A percentile compares a stretch with the other conserved stretches of the same genome.
These are phyloP conservation scores for Tulasnella sp. DNA, from an alignment of 768 basidiomycete species.

Conservation along the genomic window DNA sequence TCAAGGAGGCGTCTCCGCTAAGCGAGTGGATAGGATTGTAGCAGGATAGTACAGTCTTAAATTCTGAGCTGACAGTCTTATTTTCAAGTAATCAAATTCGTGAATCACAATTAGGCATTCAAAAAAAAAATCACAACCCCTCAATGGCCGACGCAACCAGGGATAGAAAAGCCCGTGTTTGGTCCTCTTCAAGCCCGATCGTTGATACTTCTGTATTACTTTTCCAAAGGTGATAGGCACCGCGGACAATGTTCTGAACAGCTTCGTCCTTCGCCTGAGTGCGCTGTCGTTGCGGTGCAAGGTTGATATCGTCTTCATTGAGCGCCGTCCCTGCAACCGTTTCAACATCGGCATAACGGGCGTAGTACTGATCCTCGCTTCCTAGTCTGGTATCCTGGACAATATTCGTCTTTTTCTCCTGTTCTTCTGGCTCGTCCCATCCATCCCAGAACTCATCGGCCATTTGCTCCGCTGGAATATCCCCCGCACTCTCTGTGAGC, in stretches of 20 bases:
- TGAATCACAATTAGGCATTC: no score
- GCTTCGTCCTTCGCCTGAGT: not conserved
- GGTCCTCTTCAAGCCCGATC: no score
- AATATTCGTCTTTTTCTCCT: not conserved
- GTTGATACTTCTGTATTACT: no score
- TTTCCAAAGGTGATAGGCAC: not conserved
- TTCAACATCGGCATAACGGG: constrained; percentile 2
- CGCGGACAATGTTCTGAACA: not conserved
- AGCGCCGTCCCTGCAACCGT: not conserved
- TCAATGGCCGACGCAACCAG: no score
- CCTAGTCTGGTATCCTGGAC: not conserved
- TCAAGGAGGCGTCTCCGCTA: no score
- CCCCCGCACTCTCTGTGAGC: not conserved
- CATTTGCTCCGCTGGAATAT: not conserved
- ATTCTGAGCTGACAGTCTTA: no score
- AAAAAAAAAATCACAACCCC: no score
- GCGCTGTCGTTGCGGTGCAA: not conserved
- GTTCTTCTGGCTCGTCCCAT: not conserved
- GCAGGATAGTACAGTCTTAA: no score
- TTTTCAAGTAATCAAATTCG: no score
- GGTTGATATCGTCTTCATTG: not conserved
- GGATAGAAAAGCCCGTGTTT: no score
- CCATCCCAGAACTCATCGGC: constrained; percentile 10
- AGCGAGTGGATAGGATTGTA: no score
- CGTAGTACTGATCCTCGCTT: not conserved